Base-by-base conservation (phyloP, 1,284 basidiomycete species). In the Ceratobasidium theobromae region DNA sequence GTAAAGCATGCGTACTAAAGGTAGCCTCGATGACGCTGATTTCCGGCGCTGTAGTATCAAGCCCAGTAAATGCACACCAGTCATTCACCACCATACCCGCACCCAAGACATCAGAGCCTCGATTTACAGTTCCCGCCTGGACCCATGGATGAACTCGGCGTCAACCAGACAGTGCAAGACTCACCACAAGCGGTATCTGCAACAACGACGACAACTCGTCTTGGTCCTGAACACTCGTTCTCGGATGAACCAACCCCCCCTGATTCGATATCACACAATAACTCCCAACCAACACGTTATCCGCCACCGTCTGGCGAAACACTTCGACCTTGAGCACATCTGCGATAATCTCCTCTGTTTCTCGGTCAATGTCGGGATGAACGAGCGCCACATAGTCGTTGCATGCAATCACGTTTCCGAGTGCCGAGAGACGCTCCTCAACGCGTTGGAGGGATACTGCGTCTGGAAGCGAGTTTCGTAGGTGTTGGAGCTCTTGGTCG, bases 331-430 rank as follows among this genome's bases (percentile, higher is more conserved):
- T 98, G 72, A 99, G 85, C 11, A 98, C 94, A 77, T 99, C 97
- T 54, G 97, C 96, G 76, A 99, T 98, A 78, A 99, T 99, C 78
- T 99, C 97, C 76, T 99, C 97, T 6, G 97, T 99, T 79, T 99
- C 97, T 67, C 96, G 86, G 79, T 99, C 96, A 69, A 99, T 82
- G 73, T 99, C 97, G 12, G 97, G 97, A 77, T 98, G 95, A 21
- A 97, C 95, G 71, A 98, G 87, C 6, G 95, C 95, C 70, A 98
- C 95, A 74, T 97, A 91, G 81, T 98, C 96, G 77, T 99, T 99
- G 79, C 93, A 97, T 16, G 94, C 94, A 76, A 99, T 96, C 67
- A 99, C 97, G 75, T 99, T 99, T 18, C 96, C 96, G 27, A 99
- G 85, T 0, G 97, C 97, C 16, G 92, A 95, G 69, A 99, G 81